Percentiles rank a stretch among this genome's conserved stretches.
These are phyloP conservation scores for Tribonema minus DNA, from an alignment of 108 stramenopile species.

Conservation along the genomic window DNA sequence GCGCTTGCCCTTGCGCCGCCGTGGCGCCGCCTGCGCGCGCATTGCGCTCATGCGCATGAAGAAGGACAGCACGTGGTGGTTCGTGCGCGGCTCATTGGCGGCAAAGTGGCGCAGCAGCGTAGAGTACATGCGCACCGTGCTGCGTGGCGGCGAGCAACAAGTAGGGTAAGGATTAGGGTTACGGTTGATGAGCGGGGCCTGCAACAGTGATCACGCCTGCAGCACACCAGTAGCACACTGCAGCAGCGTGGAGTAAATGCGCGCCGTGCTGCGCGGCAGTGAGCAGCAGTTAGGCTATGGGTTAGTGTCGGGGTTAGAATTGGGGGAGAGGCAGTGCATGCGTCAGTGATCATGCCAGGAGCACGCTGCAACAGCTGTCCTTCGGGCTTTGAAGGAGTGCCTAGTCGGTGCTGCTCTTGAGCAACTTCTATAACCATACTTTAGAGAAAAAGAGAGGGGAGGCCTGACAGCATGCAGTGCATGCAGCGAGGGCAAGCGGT, in stretches of 20 bases:
- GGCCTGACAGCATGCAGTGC: too few species aligned
- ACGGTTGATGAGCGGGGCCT: not conserved
- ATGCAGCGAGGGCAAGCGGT: too few species aligned
- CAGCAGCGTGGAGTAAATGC: conserved; percentile 37
- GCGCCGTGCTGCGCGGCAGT: not conserved
- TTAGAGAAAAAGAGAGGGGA: too few species aligned
- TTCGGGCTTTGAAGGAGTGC: too few species aligned
- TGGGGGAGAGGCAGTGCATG: not conserved
- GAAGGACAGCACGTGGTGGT: conserved; percentile 44
- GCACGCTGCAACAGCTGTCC: too few species aligned
- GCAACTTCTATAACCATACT: too few species aligned
- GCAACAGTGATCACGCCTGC: not conserved
- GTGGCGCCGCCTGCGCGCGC: not conserved
- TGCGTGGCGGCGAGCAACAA: not conserved
- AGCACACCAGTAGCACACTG: conserved; percentile 1
- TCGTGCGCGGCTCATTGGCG: conserved; percentile 29
- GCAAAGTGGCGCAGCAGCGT: conserved; percentile 35
- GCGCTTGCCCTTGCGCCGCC: not conserved
- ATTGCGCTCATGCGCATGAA: conserved; percentile 32
- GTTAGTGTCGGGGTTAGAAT: not conserved
- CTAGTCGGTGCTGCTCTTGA: too few species aligned
- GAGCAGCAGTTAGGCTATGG: not conserved
- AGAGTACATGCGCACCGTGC: conserved; percentile 37
- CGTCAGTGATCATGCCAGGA: too few species aligned
- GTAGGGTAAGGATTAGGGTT: not conserved